These are phyloP conservation scores for Knoxdaviesia capensis DNA, from an alignment of 2,329 filamentous ascomycete genomes.

Conservation along the genomic window DNA sequence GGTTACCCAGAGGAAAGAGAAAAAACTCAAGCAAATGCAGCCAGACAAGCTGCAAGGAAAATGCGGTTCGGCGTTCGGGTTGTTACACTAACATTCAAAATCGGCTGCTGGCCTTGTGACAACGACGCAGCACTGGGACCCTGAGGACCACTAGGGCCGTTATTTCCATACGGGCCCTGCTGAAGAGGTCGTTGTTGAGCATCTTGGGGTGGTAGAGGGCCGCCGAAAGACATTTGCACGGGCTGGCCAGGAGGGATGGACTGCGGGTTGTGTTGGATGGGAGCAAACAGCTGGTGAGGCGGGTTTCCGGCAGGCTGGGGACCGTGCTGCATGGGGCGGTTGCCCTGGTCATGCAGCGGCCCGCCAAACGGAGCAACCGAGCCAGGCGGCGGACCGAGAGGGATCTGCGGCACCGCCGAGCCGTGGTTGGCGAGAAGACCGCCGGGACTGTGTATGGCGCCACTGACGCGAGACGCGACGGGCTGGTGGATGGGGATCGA, in stretches of 20 bases:
- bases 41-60: too few species aligned
- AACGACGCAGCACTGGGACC: conserved; percentile 14
- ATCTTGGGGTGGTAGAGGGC: conserved; percentile 42
- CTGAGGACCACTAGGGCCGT: conserved; percentile 15
- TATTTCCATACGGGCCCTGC: conserved; percentile 37
- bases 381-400: conserved; percentile 30
- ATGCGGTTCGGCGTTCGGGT: too few species aligned
- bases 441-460: conserved; percentile 79
- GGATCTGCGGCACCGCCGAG: conserved; percentile 30
- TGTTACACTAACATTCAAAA: conserved; percentile 27
- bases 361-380: conserved; percentile 31
- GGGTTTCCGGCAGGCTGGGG: conserved; percentile 23
- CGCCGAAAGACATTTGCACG: conserved; percentile 30
- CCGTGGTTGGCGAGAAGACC: conserved; percentile 64
- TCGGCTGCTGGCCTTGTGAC: conserved; percentile 20
- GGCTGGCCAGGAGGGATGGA: too few species aligned
- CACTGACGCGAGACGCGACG: conserved; percentile 61
- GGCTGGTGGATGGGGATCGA: conserved; percentile 89
- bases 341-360: conserved; percentile 30
- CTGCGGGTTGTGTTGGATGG: conserved; percentile 22
- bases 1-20: too few species aligned
- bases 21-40: too few species aligned
- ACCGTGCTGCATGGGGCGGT: conserved; percentile 29
- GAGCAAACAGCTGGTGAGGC: conserved; percentile 37
- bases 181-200: conserved; percentile 27